phyloP scores from a whole-genome alignment of 2,329 filamentous ascomycete species.

The Leptographium galeiforme region DNA sequence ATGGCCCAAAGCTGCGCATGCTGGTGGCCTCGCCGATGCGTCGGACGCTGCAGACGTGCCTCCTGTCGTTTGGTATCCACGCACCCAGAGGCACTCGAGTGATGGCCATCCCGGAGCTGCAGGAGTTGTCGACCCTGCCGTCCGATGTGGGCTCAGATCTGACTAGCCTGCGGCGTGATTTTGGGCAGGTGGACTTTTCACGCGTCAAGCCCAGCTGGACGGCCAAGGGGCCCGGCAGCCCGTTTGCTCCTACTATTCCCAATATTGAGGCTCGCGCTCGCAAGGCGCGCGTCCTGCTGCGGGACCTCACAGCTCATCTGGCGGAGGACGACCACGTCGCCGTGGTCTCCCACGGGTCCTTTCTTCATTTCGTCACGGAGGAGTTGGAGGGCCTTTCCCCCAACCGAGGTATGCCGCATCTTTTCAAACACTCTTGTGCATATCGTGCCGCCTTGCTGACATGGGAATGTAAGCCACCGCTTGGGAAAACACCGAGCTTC shows the following conservation, averaged over 20 bases:
- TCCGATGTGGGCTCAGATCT: constrained; percentile 61
- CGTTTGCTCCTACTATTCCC: constrained; percentile 31
- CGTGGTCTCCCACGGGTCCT: constrained; percentile 70
- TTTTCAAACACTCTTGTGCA: neutral
- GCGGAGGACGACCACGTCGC: constrained; percentile 48
- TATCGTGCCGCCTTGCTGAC: neutral
- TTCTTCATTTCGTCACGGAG: constrained; percentile 73
- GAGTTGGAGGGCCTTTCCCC: constrained; percentile 55
- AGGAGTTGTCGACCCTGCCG: constrained; percentile 62
- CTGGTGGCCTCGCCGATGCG: constrained; percentile 69
- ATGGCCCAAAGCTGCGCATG: constrained; percentile 51
- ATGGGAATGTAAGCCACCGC: constrained; percentile 41
- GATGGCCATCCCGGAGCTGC: constrained; percentile 57
- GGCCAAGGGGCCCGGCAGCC: constrained; percentile 39
- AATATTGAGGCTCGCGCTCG: constrained; percentile 48
- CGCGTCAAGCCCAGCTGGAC: constrained; percentile 58
- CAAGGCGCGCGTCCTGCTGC: constrained; percentile 46
- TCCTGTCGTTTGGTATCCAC: constrained; percentile 51
- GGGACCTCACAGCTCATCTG: constrained; percentile 27
- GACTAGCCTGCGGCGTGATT: constrained; percentile 43
- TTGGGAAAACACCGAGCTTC: constrained; percentile 62
- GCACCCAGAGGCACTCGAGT: constrained; percentile 36
- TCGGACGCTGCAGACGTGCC: constrained; percentile 67
- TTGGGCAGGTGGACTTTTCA: constrained; percentile 50
- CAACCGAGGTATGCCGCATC: neutral